Percentiles rank a stretch among this genome's conserved stretches.
Evolutionary conservation across 441 rosid species (phyloP).

Genomic region (Biscutella auriculata): DNA sequence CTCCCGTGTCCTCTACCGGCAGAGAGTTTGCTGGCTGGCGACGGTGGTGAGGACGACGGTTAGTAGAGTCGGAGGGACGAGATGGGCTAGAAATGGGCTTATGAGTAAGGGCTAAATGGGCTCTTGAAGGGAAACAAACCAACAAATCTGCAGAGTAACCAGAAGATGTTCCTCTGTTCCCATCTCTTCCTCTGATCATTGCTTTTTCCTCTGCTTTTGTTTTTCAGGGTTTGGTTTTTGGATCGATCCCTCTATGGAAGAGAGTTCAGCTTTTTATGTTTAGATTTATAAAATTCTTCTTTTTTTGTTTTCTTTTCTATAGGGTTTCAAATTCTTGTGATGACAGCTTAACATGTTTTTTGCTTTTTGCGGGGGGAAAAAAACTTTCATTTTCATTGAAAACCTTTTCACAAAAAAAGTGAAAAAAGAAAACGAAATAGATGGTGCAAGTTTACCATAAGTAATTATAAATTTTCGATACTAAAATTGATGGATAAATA

Average conservation of each 20-base stretch:
- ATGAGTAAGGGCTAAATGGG: constrained; percentile 47
- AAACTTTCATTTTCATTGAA: constrained; percentile 8
- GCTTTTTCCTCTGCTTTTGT: constrained; percentile 8
- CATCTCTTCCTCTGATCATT: constrained; percentile 62
- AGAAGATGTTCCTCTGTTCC: constrained; percentile 37
- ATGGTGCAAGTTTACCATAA: constrained; percentile 12
- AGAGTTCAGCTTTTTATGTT: constrained; percentile 15
- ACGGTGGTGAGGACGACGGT: constrained; percentile 31
- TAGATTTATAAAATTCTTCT: constrained; percentile 18
- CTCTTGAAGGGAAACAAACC: constrained; percentile 74
- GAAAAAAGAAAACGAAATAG: background rate
- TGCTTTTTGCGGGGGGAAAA: background rate
- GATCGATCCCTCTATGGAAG: constrained; percentile 2
- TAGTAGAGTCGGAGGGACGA: constrained; percentile 23
- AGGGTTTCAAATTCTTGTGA: constrained; percentile 18
- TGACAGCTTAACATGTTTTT: constrained; percentile 21
- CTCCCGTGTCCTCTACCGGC: constrained; percentile 25
- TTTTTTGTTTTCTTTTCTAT: background rate
- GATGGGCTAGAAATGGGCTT: constrained; percentile 59
- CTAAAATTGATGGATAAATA: constrained; percentile 7
- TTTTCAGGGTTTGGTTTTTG: background rate
- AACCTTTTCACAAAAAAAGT: background rate
- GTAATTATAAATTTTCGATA: background rate
- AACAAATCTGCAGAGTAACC: constrained; percentile 64
- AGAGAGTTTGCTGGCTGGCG: constrained; percentile 28